Conservation (phyloP, 352 stramenopile genomes). For the Pythium grandisporangium region DNA sequence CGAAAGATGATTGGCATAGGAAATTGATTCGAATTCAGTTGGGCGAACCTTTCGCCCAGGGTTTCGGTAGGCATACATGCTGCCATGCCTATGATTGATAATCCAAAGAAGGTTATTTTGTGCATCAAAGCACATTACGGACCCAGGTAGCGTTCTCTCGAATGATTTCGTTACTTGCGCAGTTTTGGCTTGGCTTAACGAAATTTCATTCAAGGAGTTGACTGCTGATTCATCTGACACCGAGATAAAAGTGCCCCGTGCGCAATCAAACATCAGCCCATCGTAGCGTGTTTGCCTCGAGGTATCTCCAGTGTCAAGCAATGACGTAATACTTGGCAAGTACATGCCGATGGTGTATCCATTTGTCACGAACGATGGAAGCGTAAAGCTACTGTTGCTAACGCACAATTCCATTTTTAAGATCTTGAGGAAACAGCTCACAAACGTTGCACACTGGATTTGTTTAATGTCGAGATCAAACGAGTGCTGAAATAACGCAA, state of each 20-base stretch:
- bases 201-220: no score
- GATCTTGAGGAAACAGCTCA: slow-evolving; percentile 25
- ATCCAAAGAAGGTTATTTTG: slow-evolving; percentile 18
- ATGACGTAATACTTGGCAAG: slow-evolving; percentile 9
- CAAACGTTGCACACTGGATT: slow-evolving; percentile 22
- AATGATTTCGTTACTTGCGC: slow-evolving; percentile 12
- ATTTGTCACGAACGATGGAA: slow-evolving; percentile 34
- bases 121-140: slow-evolving; percentile 33
- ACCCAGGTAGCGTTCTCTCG: slow-evolving; percentile 12
- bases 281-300: slow-evolving; percentile 11
- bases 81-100: slow-evolving; percentile 9
- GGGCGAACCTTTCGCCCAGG: slow-evolving; percentile 7
- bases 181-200: background rate
- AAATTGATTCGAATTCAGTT: no score
- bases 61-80: slow-evolving; percentile 14
- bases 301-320: background rate
- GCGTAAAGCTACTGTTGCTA: slow-evolving; percentile 5
- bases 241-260: slow-evolving; percentile 21
- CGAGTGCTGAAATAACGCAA: slow-evolving; percentile 6
- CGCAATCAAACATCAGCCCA: slow-evolving; percentile 40
- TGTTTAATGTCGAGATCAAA: slow-evolving; percentile 31
- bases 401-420: slow-evolving; percentile 20
- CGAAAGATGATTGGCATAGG: no score
- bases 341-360: slow-evolving; percentile 21
- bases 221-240: no score